Evolutionary conservation across 768 basidiomycete species (phyloP), one percentile per base, ranked within the genome.

Genomic region (Trametes coccinea): DNA sequence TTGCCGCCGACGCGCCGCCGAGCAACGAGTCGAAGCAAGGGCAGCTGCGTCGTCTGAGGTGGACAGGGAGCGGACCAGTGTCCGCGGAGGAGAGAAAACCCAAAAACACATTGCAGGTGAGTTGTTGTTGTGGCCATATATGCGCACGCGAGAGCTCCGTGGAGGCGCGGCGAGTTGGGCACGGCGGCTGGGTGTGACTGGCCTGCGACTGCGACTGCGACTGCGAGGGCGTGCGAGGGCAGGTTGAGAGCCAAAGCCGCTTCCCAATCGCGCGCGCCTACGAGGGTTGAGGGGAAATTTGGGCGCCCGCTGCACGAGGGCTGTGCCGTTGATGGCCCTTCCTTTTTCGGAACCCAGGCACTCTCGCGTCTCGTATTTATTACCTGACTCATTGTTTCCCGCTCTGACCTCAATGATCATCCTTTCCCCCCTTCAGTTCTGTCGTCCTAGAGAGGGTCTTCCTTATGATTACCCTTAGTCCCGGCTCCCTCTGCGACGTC

Each of bases 401-500:
- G 57, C 59, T 59, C 55, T 57, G 65, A 64, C 47, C 64, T 70
- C 67, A 72, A 72, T 72, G 71, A 67, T 58, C 65, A 50, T 65
- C 66, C 70, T 59, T 66, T 59, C 64, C 60, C 64, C 59, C 65
- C 66, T 64, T 56, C 70, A 69, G 71, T 59, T 68, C 45, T 56
- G 48, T 62, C 67, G 43, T 62, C 59, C 53, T 59, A 66, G 59
- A 68, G 64, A 67, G 68, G 66, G 67, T 65, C 61, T 60, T 69
- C 65, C 45, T 66, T 67, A 92, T 92, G 90, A 84, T 92, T 78
- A 88, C 90, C 74, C 88, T 92, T 72, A 82, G 79, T 78, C 84
- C 88, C 75, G 88, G 88, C 76, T 91, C 88, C 74, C 81, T 86
- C 74, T 92, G 90, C 86, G 90, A 92, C 82, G 90, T 92, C 72